Percentiles rank a stretch among this genome's conserved stretches.
Evolutionary conservation across 192 early-diverging fungal genomes (phyloP).

Genomic region (Backusella circina): DNA sequence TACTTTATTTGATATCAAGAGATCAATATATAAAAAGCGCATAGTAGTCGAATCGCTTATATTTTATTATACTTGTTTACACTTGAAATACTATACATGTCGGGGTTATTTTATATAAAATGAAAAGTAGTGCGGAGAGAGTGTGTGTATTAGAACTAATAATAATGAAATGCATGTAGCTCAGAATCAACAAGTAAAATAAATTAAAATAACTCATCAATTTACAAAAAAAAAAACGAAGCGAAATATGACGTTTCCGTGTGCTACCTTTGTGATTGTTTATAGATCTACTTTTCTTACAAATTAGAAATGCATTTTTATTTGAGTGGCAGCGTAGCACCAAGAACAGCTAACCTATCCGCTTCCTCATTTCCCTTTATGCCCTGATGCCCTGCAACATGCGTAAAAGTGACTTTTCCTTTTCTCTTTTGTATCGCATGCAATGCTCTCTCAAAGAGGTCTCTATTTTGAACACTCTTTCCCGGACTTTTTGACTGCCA

Average conservation of each 20-base stretch:
- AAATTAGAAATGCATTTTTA: background rate
- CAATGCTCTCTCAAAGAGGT: conserved; percentile 65
- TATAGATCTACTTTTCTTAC: background rate
- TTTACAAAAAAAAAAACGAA: background rate
- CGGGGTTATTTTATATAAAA: too few relatives aligned
- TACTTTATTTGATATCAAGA: too few relatives aligned
- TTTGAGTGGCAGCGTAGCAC: conserved; percentile 39
- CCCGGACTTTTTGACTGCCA: conserved; percentile 63
- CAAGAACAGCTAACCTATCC: conserved; percentile 70
- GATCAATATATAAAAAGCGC: too few relatives aligned
- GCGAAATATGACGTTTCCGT: background rate
- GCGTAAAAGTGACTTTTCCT: conserved; percentile 41
- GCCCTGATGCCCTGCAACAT: conserved; percentile 75
- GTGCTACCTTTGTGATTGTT: background rate
- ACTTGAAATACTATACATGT: too few relatives aligned
- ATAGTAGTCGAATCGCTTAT: too few relatives aligned
- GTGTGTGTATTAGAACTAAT: too few relatives aligned
- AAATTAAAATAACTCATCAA: background rate
- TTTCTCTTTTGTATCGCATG: conserved; percentile 33
- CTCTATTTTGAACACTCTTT: conserved; percentile 69
- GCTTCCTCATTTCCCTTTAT: conserved; percentile 77
- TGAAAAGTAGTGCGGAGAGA: too few relatives aligned
- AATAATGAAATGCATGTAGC: too few relatives aligned
- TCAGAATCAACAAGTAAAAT: background rate
- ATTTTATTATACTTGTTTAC: too few relatives aligned